Evolutionary conservation across 768 basidiomycete species (phyloP).

Genomic region (Amanita fuliginea): DNA sequence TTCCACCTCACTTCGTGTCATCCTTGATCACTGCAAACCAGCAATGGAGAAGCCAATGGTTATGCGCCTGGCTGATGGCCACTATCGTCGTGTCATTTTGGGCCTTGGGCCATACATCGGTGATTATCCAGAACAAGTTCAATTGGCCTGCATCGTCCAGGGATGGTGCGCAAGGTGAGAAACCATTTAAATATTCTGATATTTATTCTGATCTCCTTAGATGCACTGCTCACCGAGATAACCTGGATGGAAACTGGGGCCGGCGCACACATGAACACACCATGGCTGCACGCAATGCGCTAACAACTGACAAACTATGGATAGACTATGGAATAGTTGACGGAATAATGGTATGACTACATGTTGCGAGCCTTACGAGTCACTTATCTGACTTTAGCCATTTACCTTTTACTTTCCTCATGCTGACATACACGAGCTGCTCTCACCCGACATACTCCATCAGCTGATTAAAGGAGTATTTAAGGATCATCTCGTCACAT

Average conservation of each 20-base stretch:
- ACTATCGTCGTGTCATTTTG: no score
- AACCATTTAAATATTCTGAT: no score
- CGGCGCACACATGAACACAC: background rate
- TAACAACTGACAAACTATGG: background rate
- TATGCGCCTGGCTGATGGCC: no score
- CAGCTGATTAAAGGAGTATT: conserved; percentile 26
- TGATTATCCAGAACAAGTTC: no score
- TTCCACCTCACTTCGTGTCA: no score
- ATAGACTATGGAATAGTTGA: background rate
- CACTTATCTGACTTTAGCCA: background rate
- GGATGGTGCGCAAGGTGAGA: no score
- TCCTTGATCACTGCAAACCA: no score
- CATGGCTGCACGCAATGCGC: background rate
- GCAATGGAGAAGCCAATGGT: no score
- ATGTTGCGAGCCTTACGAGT: background rate
- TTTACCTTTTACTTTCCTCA: background rate
- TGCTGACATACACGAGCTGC: conserved; percentile 26
- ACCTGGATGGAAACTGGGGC: background rate
- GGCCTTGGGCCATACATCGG: no score
- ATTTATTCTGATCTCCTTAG: background rate
- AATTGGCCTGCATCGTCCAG: no score
- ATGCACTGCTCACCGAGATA: background rate
- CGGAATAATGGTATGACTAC: conserved; percentile 17
- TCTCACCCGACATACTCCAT: conserved; percentile 21
- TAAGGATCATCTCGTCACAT: conserved; percentile 26